Evolutionary conservation across 2,329 filamentous ascomycete genomes (phyloP), one percentile per base, ranked within the genome.

Genomic region (Tolypocladium tropicale): DNA sequence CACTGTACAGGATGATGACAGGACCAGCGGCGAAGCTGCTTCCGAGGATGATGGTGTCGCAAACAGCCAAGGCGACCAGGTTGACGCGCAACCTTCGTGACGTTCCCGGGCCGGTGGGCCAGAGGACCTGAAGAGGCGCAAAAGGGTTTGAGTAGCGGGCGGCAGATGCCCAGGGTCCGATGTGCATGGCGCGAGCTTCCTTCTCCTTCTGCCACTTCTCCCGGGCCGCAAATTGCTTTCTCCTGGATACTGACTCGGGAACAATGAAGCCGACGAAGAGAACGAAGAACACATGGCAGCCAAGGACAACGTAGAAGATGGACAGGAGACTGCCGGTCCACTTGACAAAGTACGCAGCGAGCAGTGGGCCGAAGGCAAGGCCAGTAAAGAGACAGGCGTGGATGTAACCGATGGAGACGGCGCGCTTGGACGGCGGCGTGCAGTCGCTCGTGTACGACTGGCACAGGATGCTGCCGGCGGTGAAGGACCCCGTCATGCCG

Each of bases 391-490:
- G 77, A 62, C 87, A 91, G 12, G 90, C 91, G 64, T 97, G 90
- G 64, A 97, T 86, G 67, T 92, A 93, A 7, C 90, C 92, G 69
- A 97, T 94, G 5, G 85, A 83, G 9, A 95, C 88, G 58, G 87
- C 89, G 23, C 94, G 84, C 65, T 83, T 83, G 33, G 88, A 86
- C 0, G 91, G 89, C 4, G 88, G 77, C 0, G 91, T 93, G 70
- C 90, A 96, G 70, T 99, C 94, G 43, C 90, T 86, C 14, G 89
- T 86, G 70, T 97, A 99, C 0, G 93, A 90, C 68, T 95, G 86
- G 25, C 84, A 85, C 57, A 95, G 75, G 23, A 86, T 75, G 50
- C 87, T 88, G 32, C 86, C 87, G 0, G 90, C 83, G 1, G 91
- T 95, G 68, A 96, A 96, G 0, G 92, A 96, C 9, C 94, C 94